These are phyloP conservation scores for Mycena filopes DNA, from an alignment of 768 basidiomycete genomes.

Conservation along the genomic window DNA sequence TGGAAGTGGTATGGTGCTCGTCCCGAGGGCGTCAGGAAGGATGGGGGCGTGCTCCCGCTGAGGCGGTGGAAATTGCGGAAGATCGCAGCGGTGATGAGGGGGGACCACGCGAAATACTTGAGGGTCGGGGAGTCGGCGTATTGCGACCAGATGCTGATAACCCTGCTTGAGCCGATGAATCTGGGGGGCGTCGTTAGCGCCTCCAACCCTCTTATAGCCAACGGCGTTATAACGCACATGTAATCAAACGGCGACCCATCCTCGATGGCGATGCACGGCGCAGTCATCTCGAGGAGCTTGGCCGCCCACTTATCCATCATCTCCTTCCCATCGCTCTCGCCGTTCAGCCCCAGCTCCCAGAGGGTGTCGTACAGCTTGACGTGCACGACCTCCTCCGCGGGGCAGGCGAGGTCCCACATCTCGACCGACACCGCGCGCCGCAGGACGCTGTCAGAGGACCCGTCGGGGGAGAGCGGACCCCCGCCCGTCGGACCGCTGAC, in stretches of 20 bases:
- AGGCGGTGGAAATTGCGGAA: slow-evolving; percentile 15
- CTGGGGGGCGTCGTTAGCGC: neutral
- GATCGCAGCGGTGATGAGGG: slow-evolving; percentile 19
- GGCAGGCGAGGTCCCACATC: slow-evolving; percentile 19
- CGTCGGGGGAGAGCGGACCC: neutral
- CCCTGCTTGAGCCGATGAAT: neutral
- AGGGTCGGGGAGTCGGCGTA: slow-evolving; percentile 18
- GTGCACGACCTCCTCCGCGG: neutral
- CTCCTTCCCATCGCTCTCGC: neutral
- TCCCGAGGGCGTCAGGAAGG: neutral
- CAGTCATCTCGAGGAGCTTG: neutral
- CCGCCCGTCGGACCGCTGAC: slow-evolving; percentile 23
- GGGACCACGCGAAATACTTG: slow-evolving; percentile 25
- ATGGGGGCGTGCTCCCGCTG: neutral
- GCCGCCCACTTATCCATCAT: slow-evolving; percentile 12
- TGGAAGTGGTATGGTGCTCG: slow-evolving; percentile 1
- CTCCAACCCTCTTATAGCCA: too few relatives aligned
- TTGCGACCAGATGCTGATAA: slow-evolving; percentile 19
- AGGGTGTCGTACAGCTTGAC: neutral
- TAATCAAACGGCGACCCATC: slow-evolving; percentile 12
- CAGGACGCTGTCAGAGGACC: neutral
- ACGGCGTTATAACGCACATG: slow-evolving; percentile 13
- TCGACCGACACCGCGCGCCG: slow-evolving; percentile 8
- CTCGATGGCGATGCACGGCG: slow-evolving; percentile 9
- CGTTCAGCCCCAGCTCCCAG: neutral